Evolutionary conservation across 164 flowering plant genomes (phyloP), one percentile per base, ranked within the genome.

Genomic region (Stephania cephalantha): DNA sequence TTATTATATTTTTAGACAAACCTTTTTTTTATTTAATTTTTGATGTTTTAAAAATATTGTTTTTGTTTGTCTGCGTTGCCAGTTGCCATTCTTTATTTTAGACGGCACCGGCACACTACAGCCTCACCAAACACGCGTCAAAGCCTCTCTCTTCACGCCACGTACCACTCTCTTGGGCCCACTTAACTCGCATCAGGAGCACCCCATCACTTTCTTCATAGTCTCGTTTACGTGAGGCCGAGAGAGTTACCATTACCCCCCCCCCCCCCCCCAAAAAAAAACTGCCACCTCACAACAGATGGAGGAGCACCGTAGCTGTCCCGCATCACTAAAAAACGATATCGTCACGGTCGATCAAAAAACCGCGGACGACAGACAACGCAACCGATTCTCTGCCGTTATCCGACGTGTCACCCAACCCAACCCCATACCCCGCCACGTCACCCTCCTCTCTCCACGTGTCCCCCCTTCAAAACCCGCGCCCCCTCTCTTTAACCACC

Each of bases 371-470:
- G 13, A 15, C 17, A 55, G 6, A 55, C 63, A 12, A 65, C 68
- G 68, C 31, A 64, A 64, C 29, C 44, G 18, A 67, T 67, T 67
- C 69, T 67, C 69, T 30, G 13, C 69, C 69, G 69, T 67, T 67
- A 67, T 67, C 69, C 18, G 31, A 67, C 69, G 69, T 30, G 69
- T 67, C 12, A 42, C 3, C 69, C 2, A 9, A 15, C 17, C 17
- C 13, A 58, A 5, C 64, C 17, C 11, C 9, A 65, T 9, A 22
- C 0, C 6, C 9, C 29, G 12, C 29, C 29, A 65, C 31, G 30
- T 25, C 68, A 65, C 68, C 13, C 20, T 17, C 20, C 20, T 1
- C 64, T 9, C 64, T 18, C 64, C 20, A 58, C 64, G 64, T 58
- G 64, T 18, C 64, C 10, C 35, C 7, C 35, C 69, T 18, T 67